These are phyloP conservation scores for Chlorophyllum brunneum DNA, from an alignment of 768 basidiomycete species.

Conservation along the genomic window DNA sequence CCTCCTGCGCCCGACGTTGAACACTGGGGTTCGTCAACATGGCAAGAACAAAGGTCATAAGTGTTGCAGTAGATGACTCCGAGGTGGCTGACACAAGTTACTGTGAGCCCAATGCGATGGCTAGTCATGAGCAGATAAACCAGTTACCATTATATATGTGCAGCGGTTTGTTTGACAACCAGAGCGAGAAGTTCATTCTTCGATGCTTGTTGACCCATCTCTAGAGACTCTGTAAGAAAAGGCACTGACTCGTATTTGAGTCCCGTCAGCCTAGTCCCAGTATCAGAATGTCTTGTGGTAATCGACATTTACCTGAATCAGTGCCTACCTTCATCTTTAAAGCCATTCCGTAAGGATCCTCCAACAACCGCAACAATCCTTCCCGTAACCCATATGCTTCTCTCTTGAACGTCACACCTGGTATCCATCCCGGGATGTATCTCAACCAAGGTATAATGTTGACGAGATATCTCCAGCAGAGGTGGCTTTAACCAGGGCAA, in stretches of 20 bases:
- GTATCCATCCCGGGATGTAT: constrained; percentile 5
- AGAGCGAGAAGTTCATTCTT: neutral
- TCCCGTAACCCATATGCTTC: neutral
- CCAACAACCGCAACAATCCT: constrained; percentile 16
- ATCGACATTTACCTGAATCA: too few species aligned
- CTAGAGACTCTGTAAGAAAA: too few species aligned
- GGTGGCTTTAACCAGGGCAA: neutral
- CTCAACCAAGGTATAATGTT: constrained; percentile 4
- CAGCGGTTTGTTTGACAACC: neutral
- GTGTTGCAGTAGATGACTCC: constrained; percentile 25
- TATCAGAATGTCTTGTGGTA: too few species aligned
- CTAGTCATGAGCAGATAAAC: too few species aligned
- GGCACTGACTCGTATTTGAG: too few species aligned
- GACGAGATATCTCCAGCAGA: neutral
- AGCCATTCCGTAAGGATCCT: constrained; percentile 17
- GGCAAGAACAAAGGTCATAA: constrained; percentile 34
- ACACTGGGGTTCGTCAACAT: constrained; percentile 7
- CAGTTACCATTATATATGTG: too few species aligned
- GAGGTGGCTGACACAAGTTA: neutral
- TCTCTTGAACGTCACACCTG: constrained; percentile 2
- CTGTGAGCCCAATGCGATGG: neutral
- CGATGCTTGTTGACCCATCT: neutral
- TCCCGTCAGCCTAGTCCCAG: too few species aligned
- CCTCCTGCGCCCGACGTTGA: constrained; percentile 7
- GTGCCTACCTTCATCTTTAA: neutral